A percentile compares a stretch with the other conserved stretches of the same genome.
These are phyloP conservation scores for Harringtonia lauricola DNA, from an alignment of 2,329 filamentous ascomycete species.

Conservation along the genomic window DNA sequence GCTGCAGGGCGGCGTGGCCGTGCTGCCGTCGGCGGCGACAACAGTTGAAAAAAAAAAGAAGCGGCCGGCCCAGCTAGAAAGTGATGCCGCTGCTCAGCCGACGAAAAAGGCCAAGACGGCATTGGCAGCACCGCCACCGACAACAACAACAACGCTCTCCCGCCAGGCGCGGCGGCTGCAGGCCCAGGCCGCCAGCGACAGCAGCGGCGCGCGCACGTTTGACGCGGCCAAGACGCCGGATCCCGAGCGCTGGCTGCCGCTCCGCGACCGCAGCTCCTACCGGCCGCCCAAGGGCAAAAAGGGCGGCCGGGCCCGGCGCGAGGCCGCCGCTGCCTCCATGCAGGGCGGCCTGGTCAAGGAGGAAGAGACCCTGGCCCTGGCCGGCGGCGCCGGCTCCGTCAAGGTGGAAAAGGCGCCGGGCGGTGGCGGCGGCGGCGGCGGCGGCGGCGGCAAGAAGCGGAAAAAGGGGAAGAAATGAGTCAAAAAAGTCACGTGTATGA, in stretches of 20 bases:
- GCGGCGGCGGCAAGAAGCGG: conserved; percentile 20
- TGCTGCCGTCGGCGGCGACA: conserved; percentile 29
- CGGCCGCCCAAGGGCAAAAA: conserved; percentile 85
- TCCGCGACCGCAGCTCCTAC: conserved; percentile 82
- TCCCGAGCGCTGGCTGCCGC: conserved; percentile 84
- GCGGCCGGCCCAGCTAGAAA: conserved; percentile 2
- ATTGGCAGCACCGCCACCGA: not conserved
- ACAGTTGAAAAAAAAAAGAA: conserved; percentile 16
- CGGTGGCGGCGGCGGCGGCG: conserved; percentile 13
- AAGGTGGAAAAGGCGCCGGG: conserved; percentile 48
- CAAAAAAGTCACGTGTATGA: not conserved
- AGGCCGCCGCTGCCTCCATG: conserved; percentile 56
- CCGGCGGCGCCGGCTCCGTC: conserved; percentile 50
- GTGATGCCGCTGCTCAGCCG: conserved; percentile 1
- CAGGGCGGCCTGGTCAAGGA: conserved; percentile 78
- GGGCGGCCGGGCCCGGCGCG: conserved; percentile 52
- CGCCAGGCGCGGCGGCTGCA: conserved; percentile 21
- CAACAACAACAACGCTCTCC: conserved; percentile 37
- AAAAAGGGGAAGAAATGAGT: conserved; percentile 30
- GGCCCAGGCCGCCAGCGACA: conserved; percentile 14
- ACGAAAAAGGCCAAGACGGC: conserved; percentile 9
- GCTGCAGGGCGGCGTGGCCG: conserved; percentile 53
- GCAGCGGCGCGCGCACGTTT: no score
- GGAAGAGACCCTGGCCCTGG: conserved; percentile 54
- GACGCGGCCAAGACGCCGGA: conserved; percentile 73